A percentile compares a stretch with the other conserved stretches of the same genome.
phyloP scores from a whole-genome alignment of 805 yeast species.

The Jamesozyma hellenica region DNA sequence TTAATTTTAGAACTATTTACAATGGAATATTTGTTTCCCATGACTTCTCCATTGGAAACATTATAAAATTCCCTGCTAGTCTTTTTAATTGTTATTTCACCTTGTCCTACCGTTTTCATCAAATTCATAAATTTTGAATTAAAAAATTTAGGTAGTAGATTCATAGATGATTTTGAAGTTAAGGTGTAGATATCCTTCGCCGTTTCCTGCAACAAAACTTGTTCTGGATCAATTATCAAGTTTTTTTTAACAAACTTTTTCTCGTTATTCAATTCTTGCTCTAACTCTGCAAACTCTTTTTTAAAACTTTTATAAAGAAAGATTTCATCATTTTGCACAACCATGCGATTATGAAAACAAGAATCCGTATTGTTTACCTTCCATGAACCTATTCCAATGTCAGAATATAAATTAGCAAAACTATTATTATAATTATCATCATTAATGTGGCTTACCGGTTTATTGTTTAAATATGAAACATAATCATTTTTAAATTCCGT shows the following conservation, averaged over 20 bases:
- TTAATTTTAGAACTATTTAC: conserved; percentile 9
- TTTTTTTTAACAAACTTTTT: not conserved
- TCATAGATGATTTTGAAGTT: not conserved
- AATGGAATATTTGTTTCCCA: conserved; percentile 19
- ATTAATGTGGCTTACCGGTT: no score
- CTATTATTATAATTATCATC: no score
- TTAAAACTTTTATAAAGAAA: not conserved
- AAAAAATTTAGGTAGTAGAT: conserved; percentile 7
- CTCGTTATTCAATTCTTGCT: not conserved
- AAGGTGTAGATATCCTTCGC: conserved; percentile 6
- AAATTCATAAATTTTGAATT: conserved; percentile 22
- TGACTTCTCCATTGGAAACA: conserved; percentile 12
- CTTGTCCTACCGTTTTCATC: conserved; percentile 18
- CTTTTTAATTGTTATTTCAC: conserved; percentile 17
- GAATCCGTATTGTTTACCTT: no score
- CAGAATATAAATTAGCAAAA: no score
- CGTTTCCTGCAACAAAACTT: conserved; percentile 2
- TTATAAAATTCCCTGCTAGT: conserved; percentile 16
- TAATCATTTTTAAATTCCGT: no score
- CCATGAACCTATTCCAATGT: no score
- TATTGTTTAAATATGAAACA: no score
- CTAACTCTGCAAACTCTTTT: conserved; percentile 1
- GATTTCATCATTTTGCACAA: no score
- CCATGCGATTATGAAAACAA: no score
- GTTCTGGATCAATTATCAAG: not conserved